These are phyloP conservation scores for Penicillium sp. DNA, from an alignment of 2,329 filamentous ascomycete species.

Conservation along the genomic window DNA sequence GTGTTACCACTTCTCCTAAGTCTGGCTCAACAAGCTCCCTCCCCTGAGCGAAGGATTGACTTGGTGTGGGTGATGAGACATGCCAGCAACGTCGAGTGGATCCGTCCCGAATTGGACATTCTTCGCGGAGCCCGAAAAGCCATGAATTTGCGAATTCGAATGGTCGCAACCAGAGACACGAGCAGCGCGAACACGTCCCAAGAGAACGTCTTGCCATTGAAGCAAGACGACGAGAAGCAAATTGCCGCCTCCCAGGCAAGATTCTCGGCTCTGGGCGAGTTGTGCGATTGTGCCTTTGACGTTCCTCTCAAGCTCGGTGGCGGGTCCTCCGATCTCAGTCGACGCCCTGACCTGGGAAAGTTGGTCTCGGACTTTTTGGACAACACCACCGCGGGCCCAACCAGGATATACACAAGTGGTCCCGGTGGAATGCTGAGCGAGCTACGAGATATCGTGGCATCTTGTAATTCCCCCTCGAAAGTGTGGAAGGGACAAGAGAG, in stretches of 20 bases:
- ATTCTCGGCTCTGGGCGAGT: conserved; percentile 3
- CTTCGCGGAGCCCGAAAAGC: conserved; percentile 39
- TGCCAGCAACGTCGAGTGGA: conserved; percentile 52
- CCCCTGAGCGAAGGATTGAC: conserved; percentile 46
- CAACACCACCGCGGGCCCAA: conserved; percentile 43
- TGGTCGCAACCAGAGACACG: conserved; percentile 55
- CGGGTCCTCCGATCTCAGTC: conserved; percentile 19
- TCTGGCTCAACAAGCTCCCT: conserved; percentile 20
- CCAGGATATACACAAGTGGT: conserved; percentile 55
- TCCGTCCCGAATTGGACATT: conserved; percentile 50
- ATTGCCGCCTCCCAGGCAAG: neutral
- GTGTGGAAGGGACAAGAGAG: conserved; percentile 56
- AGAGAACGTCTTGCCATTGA: neutral
- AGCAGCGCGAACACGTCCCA: neutral
- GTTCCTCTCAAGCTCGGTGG: conserved; percentile 8
- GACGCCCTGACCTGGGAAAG: conserved; percentile 36
- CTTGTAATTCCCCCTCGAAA: conserved; percentile 46
- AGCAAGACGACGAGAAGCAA: conserved; percentile 5
- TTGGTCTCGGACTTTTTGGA: conserved; percentile 45
- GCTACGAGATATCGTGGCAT: conserved; percentile 49
- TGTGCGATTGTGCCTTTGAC: conserved; percentile 11
- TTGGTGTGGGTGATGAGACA: conserved; percentile 62
- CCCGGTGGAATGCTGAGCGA: conserved; percentile 57
- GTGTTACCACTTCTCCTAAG: conserved; percentile 48
- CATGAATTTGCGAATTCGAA: conserved; percentile 46